phyloP scores from a whole-genome alignment of 2,329 filamentous ascomycete species.

The Beauveria sp. region DNA sequence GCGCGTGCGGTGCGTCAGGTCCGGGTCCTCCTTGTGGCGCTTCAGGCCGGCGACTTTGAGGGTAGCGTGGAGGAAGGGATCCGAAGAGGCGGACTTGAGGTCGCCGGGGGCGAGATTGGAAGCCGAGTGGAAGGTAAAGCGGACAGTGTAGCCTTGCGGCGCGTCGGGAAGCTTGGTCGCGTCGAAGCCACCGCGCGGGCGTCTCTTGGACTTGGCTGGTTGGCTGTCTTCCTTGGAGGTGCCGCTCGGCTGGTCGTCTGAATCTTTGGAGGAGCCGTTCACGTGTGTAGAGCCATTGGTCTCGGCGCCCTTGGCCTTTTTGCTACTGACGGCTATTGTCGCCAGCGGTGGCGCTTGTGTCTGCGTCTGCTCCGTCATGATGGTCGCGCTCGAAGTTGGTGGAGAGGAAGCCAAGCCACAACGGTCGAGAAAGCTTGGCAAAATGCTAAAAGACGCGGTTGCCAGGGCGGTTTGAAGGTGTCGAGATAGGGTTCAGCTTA shows the following conservation, averaged over 20 bases:
- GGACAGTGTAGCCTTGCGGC: conserved; percentile 74
- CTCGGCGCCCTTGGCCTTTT: neutral
- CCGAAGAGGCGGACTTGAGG: conserved; percentile 66
- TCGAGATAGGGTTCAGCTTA: neutral
- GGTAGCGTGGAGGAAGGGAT: conserved; percentile 76
- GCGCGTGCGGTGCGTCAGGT: conserved; percentile 63
- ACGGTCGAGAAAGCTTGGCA: conserved; percentile 7
- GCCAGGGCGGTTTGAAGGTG: neutral
- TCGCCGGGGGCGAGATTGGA: conserved; percentile 77
- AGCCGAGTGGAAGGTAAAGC: conserved; percentile 77
- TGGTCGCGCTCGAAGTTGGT: neutral
- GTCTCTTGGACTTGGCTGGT: neutral
- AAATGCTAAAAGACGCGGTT: neutral
- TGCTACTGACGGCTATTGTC: neutral
- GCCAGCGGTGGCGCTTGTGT: conserved; percentile 1
- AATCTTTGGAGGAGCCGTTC: neutral
- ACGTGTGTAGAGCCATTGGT: neutral
- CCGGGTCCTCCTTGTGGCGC: conserved; percentile 80
- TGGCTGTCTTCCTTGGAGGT: conserved; percentile 4
- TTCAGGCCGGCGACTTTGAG: conserved; percentile 61
- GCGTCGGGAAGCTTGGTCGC: conserved; percentile 66
- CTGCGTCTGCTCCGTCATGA: neutral
- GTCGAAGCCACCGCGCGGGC: conserved; percentile 72
- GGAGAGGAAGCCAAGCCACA: conserved; percentile 2
- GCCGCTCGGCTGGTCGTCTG: neutral